Evolutionary conservation across 2,329 filamentous ascomycete genomes (phyloP), one percentile per base, ranked within the genome.

Genomic region (Colletotrichum incanum): DNA sequence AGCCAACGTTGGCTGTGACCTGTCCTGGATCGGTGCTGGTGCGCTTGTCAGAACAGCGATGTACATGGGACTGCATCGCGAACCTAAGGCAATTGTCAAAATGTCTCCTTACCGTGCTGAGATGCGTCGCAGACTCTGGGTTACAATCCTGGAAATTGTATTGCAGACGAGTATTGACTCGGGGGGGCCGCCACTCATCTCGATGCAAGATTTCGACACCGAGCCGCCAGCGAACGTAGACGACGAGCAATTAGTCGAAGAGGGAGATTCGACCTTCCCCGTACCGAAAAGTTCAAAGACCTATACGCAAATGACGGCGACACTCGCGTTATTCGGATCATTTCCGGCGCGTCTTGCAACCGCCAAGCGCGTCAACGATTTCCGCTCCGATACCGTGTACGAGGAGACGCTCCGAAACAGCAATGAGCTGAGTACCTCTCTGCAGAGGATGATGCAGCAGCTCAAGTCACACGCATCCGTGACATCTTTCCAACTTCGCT

Each of bases 51-150:
- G 89, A 14, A 85, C 84, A 9, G 89, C 88, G 64, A 86, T 91
- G 76, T 84, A 84, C 66, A 89, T 90, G 84, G 89, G 89, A 4
- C 80, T 91, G 7, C 88, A 91, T 76, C 84, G 87, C 1, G 89
- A 91, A 67, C 89, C 89, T 0, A 82, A 80, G 39, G 80, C 84
- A 68, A 83, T 90, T 5, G 82, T 83, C 8, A 81, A 83, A 26
- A 86, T 88, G 82, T 83, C 86, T 2, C 76, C 80, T 0, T 83
- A 87, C 45, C 82, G 84, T 26, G 82, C 84, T 1, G 89, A 91
- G 78, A 84, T 91, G 78, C 84, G 89, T 2, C 82, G 89, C 5
- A 82, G 89, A 3, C 76, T 91, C 1, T 91, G 89, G 89, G 84
- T 86, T 8, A 88, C 87, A 0, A 84, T 89, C 14, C 68, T 90